phyloP scores from a whole-genome alignment of 495 filamentous ascomycete species.

The Penicillium chermesinum region DNA sequence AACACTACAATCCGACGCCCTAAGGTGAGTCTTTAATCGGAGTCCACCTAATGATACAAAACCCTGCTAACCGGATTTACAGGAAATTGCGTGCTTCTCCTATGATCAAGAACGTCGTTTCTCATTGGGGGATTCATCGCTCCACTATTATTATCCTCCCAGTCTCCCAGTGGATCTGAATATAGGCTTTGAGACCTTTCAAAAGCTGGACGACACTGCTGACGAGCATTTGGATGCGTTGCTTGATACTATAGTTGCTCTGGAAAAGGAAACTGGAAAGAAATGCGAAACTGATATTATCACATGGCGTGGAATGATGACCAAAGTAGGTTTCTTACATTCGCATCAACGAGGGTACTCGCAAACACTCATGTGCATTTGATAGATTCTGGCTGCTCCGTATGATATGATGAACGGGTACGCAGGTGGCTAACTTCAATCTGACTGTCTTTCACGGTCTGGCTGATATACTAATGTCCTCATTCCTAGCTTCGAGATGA shows the following conservation, averaged over 20 bases:
- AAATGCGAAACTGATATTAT: conserved; percentile 73
- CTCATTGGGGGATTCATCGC: conserved; percentile 65
- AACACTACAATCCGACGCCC: conserved; percentile 63
- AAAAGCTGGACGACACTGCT: conserved; percentile 70
- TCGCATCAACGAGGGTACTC: background rate
- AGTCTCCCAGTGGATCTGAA: conserved; percentile 65
- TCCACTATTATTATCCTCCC: conserved; percentile 86
- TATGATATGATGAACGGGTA: conserved; percentile 80
- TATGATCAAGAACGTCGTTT: conserved; percentile 80
- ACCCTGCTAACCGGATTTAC: background rate
- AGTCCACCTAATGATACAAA: background rate
- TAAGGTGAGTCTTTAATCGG: conserved; percentile 44
- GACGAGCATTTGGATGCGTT: conserved; percentile 89
- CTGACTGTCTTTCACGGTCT: too few species aligned
- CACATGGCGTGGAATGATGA: conserved; percentile 98
- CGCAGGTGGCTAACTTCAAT: conserved; percentile 14
- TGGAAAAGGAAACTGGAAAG: conserved; percentile 62
- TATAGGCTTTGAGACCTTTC: conserved; percentile 74
- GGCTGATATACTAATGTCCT: background rate
- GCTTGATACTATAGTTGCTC: conserved; percentile 64
- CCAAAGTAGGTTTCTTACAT: conserved; percentile 57
- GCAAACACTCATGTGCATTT: background rate
- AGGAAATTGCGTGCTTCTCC: conserved; percentile 90
- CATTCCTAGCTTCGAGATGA: conserved; percentile 79
- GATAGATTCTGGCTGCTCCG: conserved; percentile 76